A percentile compares a stretch with the other conserved stretches of the same genome.
Conservation (phyloP, 1,139 yeast species). For the Kodamaea alishanica region DNA sequence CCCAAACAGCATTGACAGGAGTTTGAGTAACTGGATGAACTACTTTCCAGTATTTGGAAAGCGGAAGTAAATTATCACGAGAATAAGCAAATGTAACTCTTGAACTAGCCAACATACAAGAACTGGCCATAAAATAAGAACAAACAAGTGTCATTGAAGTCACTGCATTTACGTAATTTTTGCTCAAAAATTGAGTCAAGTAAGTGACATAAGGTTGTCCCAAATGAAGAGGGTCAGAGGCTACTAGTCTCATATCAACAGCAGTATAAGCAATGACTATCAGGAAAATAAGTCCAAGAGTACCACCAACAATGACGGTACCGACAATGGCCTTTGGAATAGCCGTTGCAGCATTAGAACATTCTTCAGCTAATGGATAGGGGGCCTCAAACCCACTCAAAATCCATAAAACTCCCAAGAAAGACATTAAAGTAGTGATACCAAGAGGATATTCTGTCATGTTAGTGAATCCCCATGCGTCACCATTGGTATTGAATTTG, state of each 20-base stretch:
- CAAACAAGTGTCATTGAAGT: conserved; percentile 56
- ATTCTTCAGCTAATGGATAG: conserved; percentile 69
- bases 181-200: conserved; percentile 48
- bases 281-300: conserved; percentile 60
- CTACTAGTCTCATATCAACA: conserved; percentile 49
- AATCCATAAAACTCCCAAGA: conserved; percentile 68
- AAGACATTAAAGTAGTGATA: conserved; percentile 54
- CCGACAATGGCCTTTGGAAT: conserved; percentile 65
- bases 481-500: conserved; percentile 48
- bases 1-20: conserved; percentile 68
- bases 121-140: conserved; percentile 63
- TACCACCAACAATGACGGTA: conserved; percentile 60
- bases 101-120: conserved; percentile 66
- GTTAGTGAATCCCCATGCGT: conserved; percentile 57
- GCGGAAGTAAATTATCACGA: conserved; percentile 66
- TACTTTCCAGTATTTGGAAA: conserved; percentile 47
- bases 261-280: conserved; percentile 63
- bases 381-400: conserved; percentile 76
- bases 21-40: conserved; percentile 57
- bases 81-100: conserved; percentile 67
- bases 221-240: conserved; percentile 45
- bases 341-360: conserved; percentile 57
- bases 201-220: conserved; percentile 69
- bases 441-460: conserved; percentile 69
- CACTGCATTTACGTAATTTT: conserved; percentile 47